Evolutionary conservation across 2,329 filamentous ascomycete genomes (phyloP), one percentile per base, ranked within the genome.

Genomic region (Aspergillus tubingensis): DNA sequence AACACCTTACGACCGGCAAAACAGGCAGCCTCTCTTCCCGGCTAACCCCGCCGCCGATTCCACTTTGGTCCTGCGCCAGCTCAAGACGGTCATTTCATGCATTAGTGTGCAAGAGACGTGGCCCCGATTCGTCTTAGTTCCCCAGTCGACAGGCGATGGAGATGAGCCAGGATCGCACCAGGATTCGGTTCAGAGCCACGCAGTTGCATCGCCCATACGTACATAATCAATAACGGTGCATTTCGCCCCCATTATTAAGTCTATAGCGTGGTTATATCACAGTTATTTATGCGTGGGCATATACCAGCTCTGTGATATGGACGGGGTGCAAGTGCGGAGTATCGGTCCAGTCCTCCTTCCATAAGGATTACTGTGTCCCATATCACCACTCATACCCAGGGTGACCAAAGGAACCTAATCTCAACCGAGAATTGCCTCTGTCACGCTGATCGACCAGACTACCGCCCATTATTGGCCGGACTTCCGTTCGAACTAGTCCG

Each of bases 81-180:
- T 54, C 38, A 17, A 50, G 11, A 32, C 27, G 30, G 49, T 53
- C 47, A 63, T 67, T 60, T 60, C 57, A 56, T 67, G 65, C 65
- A 67, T 67, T 67, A 65, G 65, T 61, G 59, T 51, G 48, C 38
- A 25, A 36, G 19, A 8, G 32, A 19, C 27, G 10, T 13, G 51
- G 7, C 44, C 27, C 23, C 60, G 41, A 63, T 65, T 59, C 53
- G 63, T 49, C 43, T 15, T 55, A 53, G 17, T 23, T 25, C 17
- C 36, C n/a, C 10, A 6, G 39, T 43, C 39, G n/a, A 43, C 39
- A 43, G 15, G 39, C 39, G 17, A 19, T 44, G n/a, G 41, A 44
- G 41, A 17, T 7, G 13, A 50, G 47, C 47, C 47, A 50, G 47
- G 47, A 50, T 50, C 47, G 47, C 47, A 50, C 47, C 47, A 50